Evolutionary conservation across 129 eudicot species (phyloP).

Genomic region (Pittosporum tobira): DNA sequence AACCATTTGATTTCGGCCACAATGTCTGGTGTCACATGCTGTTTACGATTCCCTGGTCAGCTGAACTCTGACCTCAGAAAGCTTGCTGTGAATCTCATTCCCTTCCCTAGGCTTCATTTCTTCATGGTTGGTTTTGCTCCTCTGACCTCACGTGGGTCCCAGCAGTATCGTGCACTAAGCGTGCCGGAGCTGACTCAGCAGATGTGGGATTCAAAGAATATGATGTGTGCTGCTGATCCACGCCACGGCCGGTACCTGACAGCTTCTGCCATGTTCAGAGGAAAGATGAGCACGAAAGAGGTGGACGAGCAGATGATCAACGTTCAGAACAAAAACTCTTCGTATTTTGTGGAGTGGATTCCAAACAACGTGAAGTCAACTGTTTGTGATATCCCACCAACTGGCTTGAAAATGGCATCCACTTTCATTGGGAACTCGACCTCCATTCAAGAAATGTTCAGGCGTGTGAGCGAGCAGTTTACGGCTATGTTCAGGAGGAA

Average conservation of each 20-base stretch:
- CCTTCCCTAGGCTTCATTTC: slow-evolving; percentile 84
- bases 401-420: slow-evolving; percentile 7
- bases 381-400: slow-evolving; percentile 24
- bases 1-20: slow-evolving; percentile 79
- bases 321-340: slow-evolving; percentile 22
- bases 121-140: slow-evolving; percentile 84
- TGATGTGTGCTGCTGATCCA: slow-evolving; percentile 37
- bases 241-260: slow-evolving; percentile 30
- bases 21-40: slow-evolving; percentile 80
- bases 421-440: slow-evolving; percentile 3
- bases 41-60: slow-evolving; percentile 79
- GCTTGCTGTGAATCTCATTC: slow-evolving; percentile 76
- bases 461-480: slow-evolving; percentile 11
- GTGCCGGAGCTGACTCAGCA: slow-evolving; percentile 33
- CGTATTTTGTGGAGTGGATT: slow-evolving; percentile 29
- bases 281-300: slow-evolving; percentile 27
- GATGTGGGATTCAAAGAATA: slow-evolving; percentile 36
- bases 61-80: slow-evolving; percentile 76
- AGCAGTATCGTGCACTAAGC: slow-evolving; percentile 25
- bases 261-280: slow-evolving; percentile 21
- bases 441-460: slow-evolving; percentile 6
- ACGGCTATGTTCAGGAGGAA: slow-evolving; percentile 12
- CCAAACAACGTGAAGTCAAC: slow-evolving; percentile 23
- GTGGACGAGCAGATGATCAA: slow-evolving; percentile 26
- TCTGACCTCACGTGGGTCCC: slow-evolving; percentile 24